Base-by-base conservation (phyloP, 495 filamentous ascomycete genomes). In the Aspergillus avenaceus region DNA sequence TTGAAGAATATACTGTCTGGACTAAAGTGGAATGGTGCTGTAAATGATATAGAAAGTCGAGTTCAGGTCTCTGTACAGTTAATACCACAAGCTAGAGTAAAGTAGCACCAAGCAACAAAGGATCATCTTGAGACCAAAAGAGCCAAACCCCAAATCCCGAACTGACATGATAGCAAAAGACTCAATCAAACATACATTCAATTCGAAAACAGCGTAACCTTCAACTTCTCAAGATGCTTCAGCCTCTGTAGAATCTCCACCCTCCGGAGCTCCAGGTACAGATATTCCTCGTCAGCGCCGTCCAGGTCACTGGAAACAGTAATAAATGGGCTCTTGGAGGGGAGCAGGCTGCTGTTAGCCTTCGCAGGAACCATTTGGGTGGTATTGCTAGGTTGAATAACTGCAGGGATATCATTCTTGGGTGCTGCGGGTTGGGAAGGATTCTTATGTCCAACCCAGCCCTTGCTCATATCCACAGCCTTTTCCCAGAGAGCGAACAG, bases 391-490 rank as follows among this genome's bases (percentile, higher is more conserved):
- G 13, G 36, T 0, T 50, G 19, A 4, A 18, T 26, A 11, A 8
- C 41, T 13, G 18, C 32, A 19, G 45, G 32, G 8, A 29, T 45
- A 14, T 49, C 47, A 2, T 48, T 43, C 2, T 59, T 46, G 11
- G 22, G n/a, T 19, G 41, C 26, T 18, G 11, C 18, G 19, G 28
- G 22, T 5, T 37, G 11, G n/a, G 26, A 2, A 2, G 12, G 29
- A 1, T 14, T 21, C 2, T 49, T 49, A 5, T 48, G 34, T 13
- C 40, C 36, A 41, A 67, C 69, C 91, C 91, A 97, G 18, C 91
- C 91, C 49, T 76, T 78, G 58, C 85, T 85, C 86, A 95, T 96
- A 46, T 85, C 75, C 1, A 96, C 91, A 0, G 91, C 91, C 54
- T 86, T 84, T 45, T 84, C 78, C 91, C 91, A 97, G 50, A 84